These are phyloP conservation scores for Cucurbita pepo DNA, from an alignment of 306 rosid genomes.

Conservation along the genomic window DNA sequence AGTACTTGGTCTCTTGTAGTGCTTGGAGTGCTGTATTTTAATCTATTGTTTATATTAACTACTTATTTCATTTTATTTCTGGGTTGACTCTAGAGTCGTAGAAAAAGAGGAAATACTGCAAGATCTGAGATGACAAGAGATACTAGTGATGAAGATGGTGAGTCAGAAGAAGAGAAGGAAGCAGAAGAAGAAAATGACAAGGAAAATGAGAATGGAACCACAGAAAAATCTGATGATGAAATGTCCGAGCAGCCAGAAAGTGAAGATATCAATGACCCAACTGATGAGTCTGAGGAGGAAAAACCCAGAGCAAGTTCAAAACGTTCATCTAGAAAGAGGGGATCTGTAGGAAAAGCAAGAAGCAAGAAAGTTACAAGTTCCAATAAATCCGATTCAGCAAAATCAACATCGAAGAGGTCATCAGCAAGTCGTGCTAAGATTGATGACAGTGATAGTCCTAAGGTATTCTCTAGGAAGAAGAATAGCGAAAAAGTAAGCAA, in stretches of 20 bases:
- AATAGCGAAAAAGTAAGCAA: slow-evolving; percentile 38
- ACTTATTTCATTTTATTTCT: slow-evolving; percentile 5
- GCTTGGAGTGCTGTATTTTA: background rate
- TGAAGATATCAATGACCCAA: slow-evolving; percentile 52
- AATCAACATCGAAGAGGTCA: slow-evolving; percentile 38
- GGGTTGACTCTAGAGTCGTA: slow-evolving; percentile 32
- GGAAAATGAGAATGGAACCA: slow-evolving; percentile 52
- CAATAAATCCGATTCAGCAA: slow-evolving; percentile 35
- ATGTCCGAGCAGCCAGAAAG: slow-evolving; percentile 46
- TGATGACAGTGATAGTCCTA: slow-evolving; percentile 62
- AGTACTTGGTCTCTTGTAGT: background rate
- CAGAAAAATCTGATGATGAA: slow-evolving; percentile 69
- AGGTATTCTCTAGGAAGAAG: slow-evolving; percentile 79
- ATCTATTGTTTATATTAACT: background rate
- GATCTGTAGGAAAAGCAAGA: slow-evolving; percentile 39
- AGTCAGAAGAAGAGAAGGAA: slow-evolving; percentile 29
- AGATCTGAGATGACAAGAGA: slow-evolving; percentile 31
- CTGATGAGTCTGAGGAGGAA: slow-evolving; percentile 47
- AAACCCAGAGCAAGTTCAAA: slow-evolving; percentile 24
- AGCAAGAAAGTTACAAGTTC: slow-evolving; percentile 27
- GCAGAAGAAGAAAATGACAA: slow-evolving; percentile 44
- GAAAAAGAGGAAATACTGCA: slow-evolving; percentile 41
- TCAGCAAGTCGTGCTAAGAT: slow-evolving; percentile 23
- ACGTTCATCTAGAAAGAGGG: slow-evolving; percentile 46
- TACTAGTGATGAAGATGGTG: slow-evolving; percentile 57